Percentiles rank a stretch among this genome's conserved stretches.
phyloP scores from a whole-genome alignment of 495 filamentous ascomycete genomes.

The Penicillium atrosanguineum region DNA sequence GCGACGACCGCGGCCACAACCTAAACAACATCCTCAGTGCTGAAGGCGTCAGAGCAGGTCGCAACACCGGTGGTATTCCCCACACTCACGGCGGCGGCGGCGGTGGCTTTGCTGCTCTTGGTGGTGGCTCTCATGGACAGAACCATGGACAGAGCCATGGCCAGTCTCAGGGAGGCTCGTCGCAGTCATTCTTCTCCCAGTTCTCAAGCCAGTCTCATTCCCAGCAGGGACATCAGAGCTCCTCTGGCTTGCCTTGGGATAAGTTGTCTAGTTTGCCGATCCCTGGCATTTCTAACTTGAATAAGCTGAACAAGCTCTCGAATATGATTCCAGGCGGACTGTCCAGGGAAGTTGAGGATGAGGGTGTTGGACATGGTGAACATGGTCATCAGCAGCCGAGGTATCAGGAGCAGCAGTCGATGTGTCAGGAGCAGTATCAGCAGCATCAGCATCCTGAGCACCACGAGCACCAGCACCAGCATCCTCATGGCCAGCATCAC shows the following conservation, averaged over 20 bases:
- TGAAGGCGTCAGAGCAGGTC: slow-evolving; percentile 74
- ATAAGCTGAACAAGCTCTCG: slow-evolving; percentile 35
- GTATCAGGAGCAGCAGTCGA: slow-evolving; percentile 1
- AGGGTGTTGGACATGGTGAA: slow-evolving; percentile 7
- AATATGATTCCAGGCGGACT: slow-evolving; percentile 46
- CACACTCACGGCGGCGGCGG: slow-evolving; percentile 34
- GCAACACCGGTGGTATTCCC: slow-evolving; percentile 61
- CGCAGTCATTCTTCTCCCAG: slow-evolving; percentile 19
- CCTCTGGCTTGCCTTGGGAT: slow-evolving; percentile 34
- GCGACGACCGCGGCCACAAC: slow-evolving; percentile 56
- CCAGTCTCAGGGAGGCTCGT: slow-evolving; percentile 11
- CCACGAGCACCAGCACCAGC: not conserved
- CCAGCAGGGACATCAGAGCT: slow-evolving; percentile 18
- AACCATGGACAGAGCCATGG: slow-evolving; percentile 5
- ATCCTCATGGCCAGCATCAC: not conserved
- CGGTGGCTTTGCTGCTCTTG: slow-evolving; percentile 27
- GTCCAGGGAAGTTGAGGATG: slow-evolving; percentile 21
- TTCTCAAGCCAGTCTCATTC: slow-evolving; percentile 16
- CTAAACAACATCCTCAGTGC: slow-evolving; percentile 71
- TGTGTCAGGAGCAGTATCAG: slow-evolving; percentile 5
- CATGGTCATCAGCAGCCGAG: slow-evolving; percentile 4
- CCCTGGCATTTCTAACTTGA: slow-evolving; percentile 40
- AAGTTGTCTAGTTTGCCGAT: slow-evolving; percentile 41
- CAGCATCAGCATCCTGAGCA: not conserved
- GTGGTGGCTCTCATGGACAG: slow-evolving; percentile 20